Base-by-base conservation (phyloP, 352 stramenopile species). In the Globisporangium paroecandrum region DNA sequence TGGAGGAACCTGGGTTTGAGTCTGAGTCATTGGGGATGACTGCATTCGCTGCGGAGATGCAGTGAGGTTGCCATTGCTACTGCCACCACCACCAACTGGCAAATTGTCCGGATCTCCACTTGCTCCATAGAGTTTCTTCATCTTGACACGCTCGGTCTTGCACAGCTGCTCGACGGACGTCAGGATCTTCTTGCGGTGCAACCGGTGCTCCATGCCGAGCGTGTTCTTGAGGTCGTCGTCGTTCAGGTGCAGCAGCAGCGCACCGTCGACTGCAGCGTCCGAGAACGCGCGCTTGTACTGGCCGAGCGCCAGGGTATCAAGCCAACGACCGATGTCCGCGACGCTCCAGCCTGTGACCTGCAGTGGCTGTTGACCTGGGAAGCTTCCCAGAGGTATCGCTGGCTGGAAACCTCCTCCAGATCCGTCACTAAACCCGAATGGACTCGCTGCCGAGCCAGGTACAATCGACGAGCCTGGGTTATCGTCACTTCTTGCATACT, bases 131-230 rank as follows among this genome's bases (percentile, higher is more conserved):
- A 92, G 62, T 27, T 75, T 66, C 43, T 73, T 73, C 70, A 85
- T 79, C 62, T 78, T 74, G 58, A 80, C 73, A 27, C 72, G 72
- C 62, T 93, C 85, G 18, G 70, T 54, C 51, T 85, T 79, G 3
- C 82, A 78, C 27, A 96, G 74, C 24, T 95, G 82, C 34, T 88
- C 76, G 24, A 97, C 82, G 1, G 84, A 87, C 27, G 89, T 95
- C n/a, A 99, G 72, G 46, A 98, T 94, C 72, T 98, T 99, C 76
- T 99, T 99, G 12, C 96, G 89, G 73, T 99, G 96, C 22, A 99
- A 78, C 10, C 83, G 83, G 70, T 98, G 95, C 72, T 98, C 93
- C 69, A 99, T 95, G 7, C 94, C 93, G 7, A 99, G 78, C 15
- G 92, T 98, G 73, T 98, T 98, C 58, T 91, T 90, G 15, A 99